Conservation (phyloP, 768 basidiomycete genomes). For the Mrakia frigida region DNA sequence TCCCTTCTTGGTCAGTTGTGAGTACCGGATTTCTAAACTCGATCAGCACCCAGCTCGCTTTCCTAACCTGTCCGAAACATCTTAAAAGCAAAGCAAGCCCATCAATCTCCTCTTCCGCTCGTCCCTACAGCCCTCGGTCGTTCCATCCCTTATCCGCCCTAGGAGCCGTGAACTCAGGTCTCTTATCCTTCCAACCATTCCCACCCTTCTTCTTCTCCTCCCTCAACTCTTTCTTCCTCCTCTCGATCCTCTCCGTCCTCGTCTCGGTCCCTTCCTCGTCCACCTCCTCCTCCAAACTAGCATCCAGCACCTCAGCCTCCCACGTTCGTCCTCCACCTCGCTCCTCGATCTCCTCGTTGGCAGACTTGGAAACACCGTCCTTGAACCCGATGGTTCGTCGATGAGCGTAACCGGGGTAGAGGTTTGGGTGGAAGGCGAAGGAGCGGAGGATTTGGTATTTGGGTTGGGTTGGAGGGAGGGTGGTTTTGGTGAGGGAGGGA, state of each 20-base stretch:
- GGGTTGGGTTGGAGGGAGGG: constrained; percentile 52
- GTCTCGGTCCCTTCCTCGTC: constrained; percentile 50
- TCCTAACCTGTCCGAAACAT: no score
- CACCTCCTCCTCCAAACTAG: constrained; percentile 36
- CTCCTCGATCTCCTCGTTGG: constrained; percentile 56
- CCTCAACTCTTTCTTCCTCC: constrained; percentile 55
- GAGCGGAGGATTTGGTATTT: constrained; percentile 67
- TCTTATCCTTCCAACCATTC: constrained; percentile 25
- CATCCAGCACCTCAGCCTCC: constrained; percentile 43
- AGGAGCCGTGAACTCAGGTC: constrained; percentile 18
- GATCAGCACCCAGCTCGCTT: no score
- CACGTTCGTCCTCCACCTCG: constrained; percentile 27
- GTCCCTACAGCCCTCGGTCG: not conserved
- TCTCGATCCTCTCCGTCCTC: constrained; percentile 68
- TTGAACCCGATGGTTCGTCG: constrained; percentile 82
- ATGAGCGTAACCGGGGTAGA: constrained; percentile 84
- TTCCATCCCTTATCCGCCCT: constrained; percentile 15
- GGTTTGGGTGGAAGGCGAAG: constrained; percentile 62
- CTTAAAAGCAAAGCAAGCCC: no score
- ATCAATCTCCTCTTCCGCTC: no score
- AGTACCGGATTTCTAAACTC: no score
- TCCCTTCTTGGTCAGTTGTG: no score
- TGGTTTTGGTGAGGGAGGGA: constrained; percentile 37
- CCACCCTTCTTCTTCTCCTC: constrained; percentile 35
- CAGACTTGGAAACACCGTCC: constrained; percentile 59